Evolutionary conservation across 148 eudicot genomes (phyloP).

Genomic region (Dysphania ambrosioides): DNA sequence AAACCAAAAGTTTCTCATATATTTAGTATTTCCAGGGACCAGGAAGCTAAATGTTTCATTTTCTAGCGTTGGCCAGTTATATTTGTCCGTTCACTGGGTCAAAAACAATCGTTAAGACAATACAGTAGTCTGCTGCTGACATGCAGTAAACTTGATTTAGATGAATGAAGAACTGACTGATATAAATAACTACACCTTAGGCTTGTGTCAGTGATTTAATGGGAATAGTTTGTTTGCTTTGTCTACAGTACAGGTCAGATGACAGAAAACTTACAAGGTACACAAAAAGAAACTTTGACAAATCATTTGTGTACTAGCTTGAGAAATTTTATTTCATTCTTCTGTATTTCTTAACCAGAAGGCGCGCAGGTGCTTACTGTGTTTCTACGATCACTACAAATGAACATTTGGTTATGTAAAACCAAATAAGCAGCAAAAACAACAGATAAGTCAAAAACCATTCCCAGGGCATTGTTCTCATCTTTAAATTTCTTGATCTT

Average conservation of each 20-base stretch:
- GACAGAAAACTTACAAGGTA: no score
- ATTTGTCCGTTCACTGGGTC: no score
- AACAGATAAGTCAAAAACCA: not conserved
- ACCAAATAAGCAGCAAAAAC: not conserved
- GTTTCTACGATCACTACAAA: no score
- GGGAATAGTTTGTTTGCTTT: not conserved
- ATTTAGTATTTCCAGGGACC: no score
- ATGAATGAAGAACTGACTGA: not conserved
- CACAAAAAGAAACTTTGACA: no score
- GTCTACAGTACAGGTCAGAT: not conserved
- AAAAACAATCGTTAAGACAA: no score
- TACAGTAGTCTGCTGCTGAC: no score
- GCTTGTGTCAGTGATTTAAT: not conserved
- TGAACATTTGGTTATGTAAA: not conserved
- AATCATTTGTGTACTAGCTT: no score
- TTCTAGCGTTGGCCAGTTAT: no score
- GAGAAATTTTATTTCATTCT: not conserved
- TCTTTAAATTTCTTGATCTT: not conserved
- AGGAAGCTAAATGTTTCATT: no score
- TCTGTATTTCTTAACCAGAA: not conserved
- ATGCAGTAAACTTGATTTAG: not conserved
- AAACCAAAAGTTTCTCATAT: not conserved
- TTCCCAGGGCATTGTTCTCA: not conserved
- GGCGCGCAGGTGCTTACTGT: not conserved
- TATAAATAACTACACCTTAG: not conserved